A percentile compares a stretch with the other conserved stretches of the same genome.
Conservation (phyloP, 31 red algal genomes). For the Asparagopsis taxiformis region DNA sequence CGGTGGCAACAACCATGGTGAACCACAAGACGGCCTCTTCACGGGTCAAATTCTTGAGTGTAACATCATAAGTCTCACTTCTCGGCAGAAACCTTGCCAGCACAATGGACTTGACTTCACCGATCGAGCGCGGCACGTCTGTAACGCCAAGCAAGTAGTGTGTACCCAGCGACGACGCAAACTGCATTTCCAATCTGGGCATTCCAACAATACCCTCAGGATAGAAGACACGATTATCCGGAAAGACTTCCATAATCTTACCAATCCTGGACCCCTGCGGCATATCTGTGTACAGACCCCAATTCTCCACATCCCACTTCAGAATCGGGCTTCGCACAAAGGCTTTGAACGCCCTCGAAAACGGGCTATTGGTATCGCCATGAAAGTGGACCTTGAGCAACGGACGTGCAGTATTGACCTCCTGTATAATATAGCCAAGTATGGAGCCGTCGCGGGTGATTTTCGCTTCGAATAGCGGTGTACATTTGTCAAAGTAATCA, state of each 20-base stretch:
- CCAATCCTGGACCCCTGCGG: constrained; percentile 11
- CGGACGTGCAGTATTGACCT: constrained; percentile 3
- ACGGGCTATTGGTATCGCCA: constrained; percentile 22
- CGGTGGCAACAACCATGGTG: constrained; percentile 36
- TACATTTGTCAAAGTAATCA: constrained; percentile 29
- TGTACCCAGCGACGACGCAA: constrained; percentile 19
- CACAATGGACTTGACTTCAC: constrained; percentile 12
- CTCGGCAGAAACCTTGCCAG: constrained; percentile 33
- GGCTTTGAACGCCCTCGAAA: constrained; percentile 28
- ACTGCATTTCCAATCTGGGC: constrained; percentile 54
- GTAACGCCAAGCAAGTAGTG: constrained; percentile 31
- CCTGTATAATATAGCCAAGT: constrained; percentile 16
- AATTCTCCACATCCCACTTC: constrained; percentile 55
- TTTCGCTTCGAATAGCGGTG: constrained; percentile 21
- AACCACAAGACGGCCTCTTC: constrained; percentile 51
- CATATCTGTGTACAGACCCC: constrained; percentile 33
- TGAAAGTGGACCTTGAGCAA: constrained; percentile 50
- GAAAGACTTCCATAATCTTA: constrained; percentile 48
- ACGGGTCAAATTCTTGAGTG: constrained; percentile 24
- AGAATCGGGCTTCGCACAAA: constrained; percentile 32
- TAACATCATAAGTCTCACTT: constrained; percentile 28
- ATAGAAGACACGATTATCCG: constrained; percentile 42
- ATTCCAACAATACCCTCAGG: background rate
- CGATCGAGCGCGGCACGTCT: constrained; percentile 13
- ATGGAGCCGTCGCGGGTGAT: constrained; percentile 30